Evolutionary conservation across 805 yeast genomes (phyloP), one percentile per base, ranked within the genome.

Genomic region (Debaryomyces castellii): DNA sequence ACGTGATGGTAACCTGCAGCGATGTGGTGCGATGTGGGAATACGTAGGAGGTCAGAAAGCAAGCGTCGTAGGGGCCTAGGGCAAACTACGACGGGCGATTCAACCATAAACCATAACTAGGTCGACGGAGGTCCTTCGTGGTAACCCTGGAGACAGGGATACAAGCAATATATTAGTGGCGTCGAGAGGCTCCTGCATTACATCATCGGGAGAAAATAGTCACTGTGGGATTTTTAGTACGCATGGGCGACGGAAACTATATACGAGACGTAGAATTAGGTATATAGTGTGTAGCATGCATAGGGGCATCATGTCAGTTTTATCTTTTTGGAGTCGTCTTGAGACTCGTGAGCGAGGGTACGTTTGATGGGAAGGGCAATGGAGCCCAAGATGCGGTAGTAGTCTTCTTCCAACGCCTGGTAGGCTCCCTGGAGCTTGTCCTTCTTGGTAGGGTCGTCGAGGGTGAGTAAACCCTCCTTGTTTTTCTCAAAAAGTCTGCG

Each of bases 401-500:
- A 92, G 54, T 89, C 96, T 40, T 80, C 84, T 45, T 80, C 82
- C 43, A 91, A 68, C 25, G 83, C 67, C 50, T 77, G 77, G 54
- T 82, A 89, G 0, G 96, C 92, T 9, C 83, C 81, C 43, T 87
- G 89, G 32, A 89, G 71, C 55, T 87, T 87, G 54, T 85, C 89
- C 49, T 75, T 76, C 49, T 80, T 73, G n/a, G 82, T 81, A 0
- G 79, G 71, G n/a, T 67, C 73, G 36, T 85, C 89, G 59, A 89
- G 66, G 4, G 81, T 86, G 28, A 64, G 66, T 44, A 94, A 71
- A 0, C 89, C 90, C 46, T 91, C 97, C 54, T 74, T 80, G 66
- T 94, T 94, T 59, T 89, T 87, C 45, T 80, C 75, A 59, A 75
- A 92, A 21, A 94, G 66, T 47, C 99, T 75, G 55, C 73, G 77